These are phyloP conservation scores for Eimeria necatrix DNA, from an alignment of 169 alveolate species.

Conservation along the genomic window DNA sequence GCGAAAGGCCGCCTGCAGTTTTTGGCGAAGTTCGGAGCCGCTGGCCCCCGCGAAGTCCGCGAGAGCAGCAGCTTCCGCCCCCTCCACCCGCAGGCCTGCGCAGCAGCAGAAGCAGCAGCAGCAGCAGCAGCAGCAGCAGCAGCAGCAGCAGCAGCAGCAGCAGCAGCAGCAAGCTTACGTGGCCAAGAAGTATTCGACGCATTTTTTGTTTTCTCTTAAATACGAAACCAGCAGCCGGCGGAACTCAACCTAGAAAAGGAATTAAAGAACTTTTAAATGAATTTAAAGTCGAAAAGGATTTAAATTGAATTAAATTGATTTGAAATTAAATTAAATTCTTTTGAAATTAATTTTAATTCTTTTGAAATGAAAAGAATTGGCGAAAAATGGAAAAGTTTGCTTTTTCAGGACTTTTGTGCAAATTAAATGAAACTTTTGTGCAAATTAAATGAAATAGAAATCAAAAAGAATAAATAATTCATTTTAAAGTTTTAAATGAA, in stretches of 20 bases:
- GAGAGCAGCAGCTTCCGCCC: constrained; percentile 44
- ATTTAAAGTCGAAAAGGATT: not conserved
- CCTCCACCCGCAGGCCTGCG: constrained; percentile 56
- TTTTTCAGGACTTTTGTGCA: not conserved
- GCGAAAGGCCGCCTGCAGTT: not conserved
- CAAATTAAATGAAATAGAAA: not conserved
- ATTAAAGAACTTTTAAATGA: not conserved
- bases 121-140: no score
- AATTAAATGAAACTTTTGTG: not conserved
- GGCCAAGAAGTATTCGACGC: constrained; percentile 40
- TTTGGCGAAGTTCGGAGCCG: not conserved
- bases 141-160: no score
- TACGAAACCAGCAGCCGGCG: constrained; percentile 43
- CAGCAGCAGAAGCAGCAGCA: no score
- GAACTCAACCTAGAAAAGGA: not conserved
- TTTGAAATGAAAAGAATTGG: not conserved
- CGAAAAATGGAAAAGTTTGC: not conserved
- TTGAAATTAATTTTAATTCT: no score
- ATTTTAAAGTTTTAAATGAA: no score
- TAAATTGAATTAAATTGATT: no score
- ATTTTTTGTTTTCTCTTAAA: constrained; percentile 49
- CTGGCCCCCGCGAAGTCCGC: constrained; percentile 17
- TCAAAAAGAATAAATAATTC: no score
- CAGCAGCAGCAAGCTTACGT: not conserved
- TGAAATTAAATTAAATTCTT: no score